phyloP scores from a whole-genome alignment of 2,329 filamentous ascomycete genomes.

The Trichoderma sp. region DNA sequence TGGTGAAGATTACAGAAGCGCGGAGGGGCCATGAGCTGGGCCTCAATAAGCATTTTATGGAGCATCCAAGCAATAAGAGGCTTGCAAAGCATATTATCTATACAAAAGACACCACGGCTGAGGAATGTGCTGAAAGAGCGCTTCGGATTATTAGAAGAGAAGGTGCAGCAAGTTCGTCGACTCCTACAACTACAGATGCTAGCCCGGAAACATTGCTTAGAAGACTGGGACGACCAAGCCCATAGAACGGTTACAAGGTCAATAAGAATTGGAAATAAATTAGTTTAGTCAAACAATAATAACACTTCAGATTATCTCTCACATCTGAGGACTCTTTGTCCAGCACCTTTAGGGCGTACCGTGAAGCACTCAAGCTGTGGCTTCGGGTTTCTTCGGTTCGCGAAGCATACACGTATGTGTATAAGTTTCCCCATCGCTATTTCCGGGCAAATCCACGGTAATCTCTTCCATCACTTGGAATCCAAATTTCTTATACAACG shows the following conservation, averaged over 20 bases:
- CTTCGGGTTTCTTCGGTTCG: neutral
- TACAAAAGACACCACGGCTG: neutral
- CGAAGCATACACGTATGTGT: neutral
- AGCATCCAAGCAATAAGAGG: conserved; percentile 15
- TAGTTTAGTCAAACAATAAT: neutral
- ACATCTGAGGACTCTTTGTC: neutral
- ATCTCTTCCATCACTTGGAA: neutral
- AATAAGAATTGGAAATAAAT: neutral
- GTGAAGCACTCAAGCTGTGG: neutral
- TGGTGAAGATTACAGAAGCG: conserved; percentile 9
- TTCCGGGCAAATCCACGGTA: neutral
- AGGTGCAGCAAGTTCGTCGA: no score
- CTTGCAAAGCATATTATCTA: conserved; percentile 14
- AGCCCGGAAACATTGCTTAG: neutral
- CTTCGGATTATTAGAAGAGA: neutral
- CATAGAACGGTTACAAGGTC: neutral
- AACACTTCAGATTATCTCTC: neutral
- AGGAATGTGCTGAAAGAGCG: neutral
- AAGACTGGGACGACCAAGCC: neutral
- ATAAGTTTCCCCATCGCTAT: neutral
- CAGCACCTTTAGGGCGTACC: neutral
- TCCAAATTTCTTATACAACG: neutral
- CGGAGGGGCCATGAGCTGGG: neutral
- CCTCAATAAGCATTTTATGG: conserved; percentile 16
- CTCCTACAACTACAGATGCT: neutral